Evolutionary conservation across 768 basidiomycete genomes (phyloP), one percentile per base, ranked within the genome.

Genomic region (Leucogyrophana mollusca): DNA sequence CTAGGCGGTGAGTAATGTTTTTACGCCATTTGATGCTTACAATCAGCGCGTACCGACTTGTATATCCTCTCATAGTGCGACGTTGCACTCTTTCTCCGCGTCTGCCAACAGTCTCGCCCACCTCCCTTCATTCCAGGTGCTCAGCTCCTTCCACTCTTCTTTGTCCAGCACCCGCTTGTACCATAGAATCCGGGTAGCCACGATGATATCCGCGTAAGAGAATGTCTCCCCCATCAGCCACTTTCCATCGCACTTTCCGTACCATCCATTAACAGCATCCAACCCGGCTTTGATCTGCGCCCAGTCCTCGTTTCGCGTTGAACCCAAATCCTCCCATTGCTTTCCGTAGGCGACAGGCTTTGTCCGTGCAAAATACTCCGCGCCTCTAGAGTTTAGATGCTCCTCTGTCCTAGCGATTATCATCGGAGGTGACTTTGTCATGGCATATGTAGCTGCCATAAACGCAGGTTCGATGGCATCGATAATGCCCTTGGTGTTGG

Each of bases 191-290:
- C 21, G 41, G 9, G 18, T 22, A 13, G 51, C 62, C 32, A 64
- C n/a, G 18, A 66, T 18, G n/a, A 61, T 56, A 36, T 68, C 64
- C 13, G 62, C 64, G 43, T 65, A 66, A 2, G 53, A 64, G 40
- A 66, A 60, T 3, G 52, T 54, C 17, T 60, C 42, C 2, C 64
- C 66, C 59, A 65, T 57, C 18, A 66, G 4, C 61, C 59, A 68
- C 39, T 53, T 59, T 4, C 65, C 66, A 21, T 43, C 56, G 7
- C 20, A 38, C 37, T 36, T 45, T 22, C 53, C 66, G 16, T 61
- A 60, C 53, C 54, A 60, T 20, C 8, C 44, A 37, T 56, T 56
- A 9, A 36, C 40, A 1, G 45, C 45, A 21, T 36, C 23, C 37
- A 45, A 51, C 8, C 11, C n/a, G 37, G 54, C 51, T 51, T 66